phyloP scores from a whole-genome alignment of 1,284 basidiomycete species.

The Phenoliferia sp. region DNA sequence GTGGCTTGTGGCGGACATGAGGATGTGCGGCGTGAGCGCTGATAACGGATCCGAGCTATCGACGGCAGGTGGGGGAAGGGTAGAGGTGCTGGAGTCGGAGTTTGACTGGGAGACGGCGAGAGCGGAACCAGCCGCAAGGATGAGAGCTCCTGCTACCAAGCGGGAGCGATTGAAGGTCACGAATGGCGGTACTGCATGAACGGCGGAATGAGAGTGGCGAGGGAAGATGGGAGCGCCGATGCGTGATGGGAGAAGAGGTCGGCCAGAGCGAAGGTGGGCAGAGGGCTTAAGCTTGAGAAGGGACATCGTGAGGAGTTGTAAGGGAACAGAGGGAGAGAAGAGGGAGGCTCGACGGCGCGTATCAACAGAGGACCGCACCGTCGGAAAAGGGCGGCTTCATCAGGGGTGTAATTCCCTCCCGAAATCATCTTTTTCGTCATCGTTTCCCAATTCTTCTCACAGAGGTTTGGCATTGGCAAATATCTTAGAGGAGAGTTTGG shows the following conservation, averaged over 20 bases:
- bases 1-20: slow-evolving; percentile 29
- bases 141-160: not conserved
- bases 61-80: not conserved
- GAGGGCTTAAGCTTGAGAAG: not conserved
- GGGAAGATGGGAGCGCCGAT: too few relatives aligned
- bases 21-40: slow-evolving; percentile 18
- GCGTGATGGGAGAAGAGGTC: not conserved
- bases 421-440: too few relatives aligned
- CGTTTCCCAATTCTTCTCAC: too few relatives aligned
- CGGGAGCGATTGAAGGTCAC: not conserved
- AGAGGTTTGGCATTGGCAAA: too few relatives aligned
- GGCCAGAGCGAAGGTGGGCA: not conserved
- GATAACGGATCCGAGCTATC: slow-evolving; percentile 26
- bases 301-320: not conserved
- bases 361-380: not conserved
- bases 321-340: not conserved
- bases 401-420: not conserved
- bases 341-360: not conserved
- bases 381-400: not conserved
- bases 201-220: not conserved
- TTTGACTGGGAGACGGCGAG: not conserved
- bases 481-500: too few relatives aligned
- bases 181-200: not conserved
- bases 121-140: not conserved
- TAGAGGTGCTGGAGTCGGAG: not conserved